Conservation (phyloP, 148 eudicot genomes). For the Dysphania ambrosioides region DNA sequence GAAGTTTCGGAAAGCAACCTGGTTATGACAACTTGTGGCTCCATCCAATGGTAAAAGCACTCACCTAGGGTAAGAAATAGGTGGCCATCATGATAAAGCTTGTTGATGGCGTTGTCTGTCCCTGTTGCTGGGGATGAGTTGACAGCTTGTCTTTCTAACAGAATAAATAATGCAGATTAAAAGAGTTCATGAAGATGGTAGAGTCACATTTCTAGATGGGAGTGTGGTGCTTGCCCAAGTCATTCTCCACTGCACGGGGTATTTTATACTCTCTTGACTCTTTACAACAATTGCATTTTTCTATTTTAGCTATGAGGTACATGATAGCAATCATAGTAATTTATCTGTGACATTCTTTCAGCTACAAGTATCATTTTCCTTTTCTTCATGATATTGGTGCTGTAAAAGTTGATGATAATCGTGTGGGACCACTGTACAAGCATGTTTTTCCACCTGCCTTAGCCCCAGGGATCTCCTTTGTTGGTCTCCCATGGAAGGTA, state of each 20-base stretch:
- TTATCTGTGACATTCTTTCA: constrained; percentile 25
- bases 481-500: constrained; percentile 93
- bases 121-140: constrained; percentile 16
- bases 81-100: constrained; percentile 14
- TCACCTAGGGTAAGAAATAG: constrained; percentile 23
- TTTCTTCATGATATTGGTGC: constrained; percentile 60
- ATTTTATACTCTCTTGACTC: constrained; percentile 10
- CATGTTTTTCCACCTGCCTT: constrained; percentile 82
- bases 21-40: constrained; percentile 77
- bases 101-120: constrained; percentile 7
- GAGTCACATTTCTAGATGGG: constrained; percentile 60
- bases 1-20: constrained; percentile 33
- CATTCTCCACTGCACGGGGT: constrained; percentile 96
- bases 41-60: constrained; percentile 66
- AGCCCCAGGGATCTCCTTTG: constrained; percentile 87
- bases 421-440: constrained; percentile 90
- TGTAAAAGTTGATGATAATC: constrained; percentile 73
- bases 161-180: constrained; percentile 53
- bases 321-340: not conserved
- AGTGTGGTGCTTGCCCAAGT: constrained; percentile 52
- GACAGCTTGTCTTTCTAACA: constrained; percentile 9
- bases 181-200: constrained; percentile 61
- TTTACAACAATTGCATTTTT: not conserved
- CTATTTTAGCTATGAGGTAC: not conserved
- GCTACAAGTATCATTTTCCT: constrained; percentile 87